Conservation (phyloP, 2,329 filamentous ascomycete species). For the Shiraia sp. region DNA sequence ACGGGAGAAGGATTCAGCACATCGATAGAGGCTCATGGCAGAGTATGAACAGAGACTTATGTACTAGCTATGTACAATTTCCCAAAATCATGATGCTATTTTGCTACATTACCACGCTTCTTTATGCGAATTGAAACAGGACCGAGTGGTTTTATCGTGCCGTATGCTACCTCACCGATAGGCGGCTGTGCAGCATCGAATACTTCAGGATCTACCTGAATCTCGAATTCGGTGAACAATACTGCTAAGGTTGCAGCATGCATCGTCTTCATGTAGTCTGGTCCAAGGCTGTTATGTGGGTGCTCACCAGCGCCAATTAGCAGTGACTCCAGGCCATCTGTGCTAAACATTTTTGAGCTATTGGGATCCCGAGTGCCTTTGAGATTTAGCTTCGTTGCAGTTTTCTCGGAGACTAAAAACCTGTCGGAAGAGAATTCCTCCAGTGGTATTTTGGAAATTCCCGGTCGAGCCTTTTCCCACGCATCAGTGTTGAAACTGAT, state of each 20-base stretch:
- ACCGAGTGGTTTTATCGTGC: constrained; percentile 22
- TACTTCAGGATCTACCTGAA: constrained; percentile 25
- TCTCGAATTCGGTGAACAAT: constrained; percentile 29
- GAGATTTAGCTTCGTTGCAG: neutral
- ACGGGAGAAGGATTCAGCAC: too few species aligned
- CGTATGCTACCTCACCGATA: constrained; percentile 20
- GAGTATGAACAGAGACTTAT: too few species aligned
- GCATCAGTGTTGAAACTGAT: constrained; percentile 24
- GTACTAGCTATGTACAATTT: too few species aligned
- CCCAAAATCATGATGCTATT: neutral
- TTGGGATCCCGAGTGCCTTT: constrained; percentile 1
- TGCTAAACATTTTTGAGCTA: constrained; percentile 7
- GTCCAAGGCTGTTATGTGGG: constrained; percentile 11
- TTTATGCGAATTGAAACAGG: constrained; percentile 28
- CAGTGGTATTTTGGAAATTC: constrained; percentile 19
- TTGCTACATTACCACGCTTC: constrained; percentile 15
- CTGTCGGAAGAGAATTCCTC: constrained; percentile 35
- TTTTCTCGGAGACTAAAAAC: constrained; percentile 18
- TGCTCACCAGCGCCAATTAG: constrained; percentile 10
- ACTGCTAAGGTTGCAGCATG: constrained; percentile 27
- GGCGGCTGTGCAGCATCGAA: constrained; percentile 23
- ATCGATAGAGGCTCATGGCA: too few species aligned
- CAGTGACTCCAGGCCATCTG: constrained; percentile 21
- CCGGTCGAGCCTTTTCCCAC: constrained; percentile 26
- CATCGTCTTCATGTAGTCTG: constrained; percentile 18